Evolutionary conservation across 306 rosid species (phyloP), one percentile per base, ranked within the genome.

Genomic region (Glycine soja): DNA sequence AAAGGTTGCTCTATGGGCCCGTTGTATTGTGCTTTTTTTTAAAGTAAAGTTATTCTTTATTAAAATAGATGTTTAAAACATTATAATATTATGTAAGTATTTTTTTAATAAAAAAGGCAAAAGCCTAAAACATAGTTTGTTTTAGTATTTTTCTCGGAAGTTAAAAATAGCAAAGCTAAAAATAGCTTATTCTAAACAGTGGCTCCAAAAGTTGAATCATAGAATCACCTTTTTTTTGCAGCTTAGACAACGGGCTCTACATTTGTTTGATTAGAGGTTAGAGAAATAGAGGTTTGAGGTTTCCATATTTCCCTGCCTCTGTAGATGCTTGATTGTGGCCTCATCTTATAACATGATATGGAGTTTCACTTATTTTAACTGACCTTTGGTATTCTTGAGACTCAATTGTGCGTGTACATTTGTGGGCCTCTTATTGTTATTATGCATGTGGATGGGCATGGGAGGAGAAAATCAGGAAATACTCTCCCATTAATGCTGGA

Each of bases 401-500:
- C 47, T 61, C 68, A 42, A 38, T n/a, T 50, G 74, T 50, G 50
- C 14, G 68, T 53, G 52, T 69, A 43, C 70, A 64, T 48, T 58
- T 64, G 43, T 77, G 24, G 67, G 65, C 46, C 57, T 54, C 56
- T 77, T 30, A 6, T 45, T 42, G 50, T 32, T 59, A 19, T 75
- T 42, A 62, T 81, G 66, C 68, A 14, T 24, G 30, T 24, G 30
- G 30, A 24, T 24, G 30, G 30, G 30, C 30, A 2, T 38, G 77
- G 13, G 51, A 64, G 18, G 83, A 72, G 81, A 47, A 61, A 75
- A 52, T 62, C 53, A 59, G 54, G 74, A 61, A 85, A 74, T 84
- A 42, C 66, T 4, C 56, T 65, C 24, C 46, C 1, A 79, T 67
- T 46, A 54, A 14, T 81, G 48, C 70, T 46, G 79, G 8, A 70